Conservation (phyloP, 495 filamentous ascomycete species). For the Rhizodiscina lignyota region DNA sequence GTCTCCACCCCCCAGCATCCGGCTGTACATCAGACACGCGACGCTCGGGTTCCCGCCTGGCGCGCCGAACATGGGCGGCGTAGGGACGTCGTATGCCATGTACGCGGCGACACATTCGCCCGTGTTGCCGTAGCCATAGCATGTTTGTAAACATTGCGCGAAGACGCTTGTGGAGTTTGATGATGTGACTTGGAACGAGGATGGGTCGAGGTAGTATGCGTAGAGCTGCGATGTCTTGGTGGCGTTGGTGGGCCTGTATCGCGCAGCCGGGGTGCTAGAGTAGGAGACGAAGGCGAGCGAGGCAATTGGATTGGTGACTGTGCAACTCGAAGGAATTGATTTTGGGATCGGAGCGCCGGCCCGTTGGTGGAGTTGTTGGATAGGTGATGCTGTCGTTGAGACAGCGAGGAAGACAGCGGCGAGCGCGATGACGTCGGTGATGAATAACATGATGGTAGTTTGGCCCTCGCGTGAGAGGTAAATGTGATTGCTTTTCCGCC, state of each 20-base stretch:
- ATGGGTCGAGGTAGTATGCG: neutral
- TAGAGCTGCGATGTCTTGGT: neutral
- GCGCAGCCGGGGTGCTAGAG: neutral
- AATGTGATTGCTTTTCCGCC: no score
- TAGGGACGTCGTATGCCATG: slow-evolving; percentile 17
- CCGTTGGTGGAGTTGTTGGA: neutral
- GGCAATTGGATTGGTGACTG: neutral
- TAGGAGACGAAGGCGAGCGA: neutral
- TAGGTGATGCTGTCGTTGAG: no score
- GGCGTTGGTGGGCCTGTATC: neutral
- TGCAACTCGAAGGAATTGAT: neutral
- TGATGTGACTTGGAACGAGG: neutral
- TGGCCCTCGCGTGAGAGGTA: no score
- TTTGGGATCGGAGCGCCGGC: neutral
- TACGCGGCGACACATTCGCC: slow-evolving; percentile 22
- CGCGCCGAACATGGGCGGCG: slow-evolving; percentile 33
- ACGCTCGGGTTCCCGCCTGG: slow-evolving; percentile 29
- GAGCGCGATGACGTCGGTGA: no score
- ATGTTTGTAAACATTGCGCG: slow-evolving; percentile 19
- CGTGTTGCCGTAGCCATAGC: slow-evolving; percentile 43
- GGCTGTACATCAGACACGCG: neutral
- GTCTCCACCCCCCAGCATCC: neutral
- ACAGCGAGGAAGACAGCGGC: no score
- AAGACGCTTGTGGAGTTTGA: neutral
- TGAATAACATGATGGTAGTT: no score